Evolutionary conservation across 2,329 filamentous ascomycete species (phyloP).

Genomic region (Pyrenochaeta sp.): DNA sequence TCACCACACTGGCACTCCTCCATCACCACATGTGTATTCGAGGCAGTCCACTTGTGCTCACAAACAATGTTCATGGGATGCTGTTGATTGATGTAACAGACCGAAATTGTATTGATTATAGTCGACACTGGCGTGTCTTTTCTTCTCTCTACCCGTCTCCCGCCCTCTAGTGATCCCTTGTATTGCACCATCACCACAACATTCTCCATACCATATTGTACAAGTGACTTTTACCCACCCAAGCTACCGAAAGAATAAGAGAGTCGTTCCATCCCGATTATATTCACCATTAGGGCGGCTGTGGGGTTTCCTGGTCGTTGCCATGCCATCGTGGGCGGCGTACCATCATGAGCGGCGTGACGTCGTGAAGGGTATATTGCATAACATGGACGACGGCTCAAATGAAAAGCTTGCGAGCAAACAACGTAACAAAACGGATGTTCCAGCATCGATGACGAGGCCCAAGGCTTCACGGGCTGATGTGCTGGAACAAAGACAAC

Average conservation of each 20-base stretch:
- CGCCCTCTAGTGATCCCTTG: background rate
- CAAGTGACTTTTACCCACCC: background rate
- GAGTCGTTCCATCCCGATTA: slow-evolving; percentile 8
- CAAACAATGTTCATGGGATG: background rate
- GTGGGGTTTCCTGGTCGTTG: slow-evolving; percentile 22
- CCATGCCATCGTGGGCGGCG: slow-evolving; percentile 27
- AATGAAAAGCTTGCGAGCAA: slow-evolving; percentile 7
- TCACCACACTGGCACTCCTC: background rate
- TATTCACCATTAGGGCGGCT: slow-evolving; percentile 20
- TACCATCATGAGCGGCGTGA: slow-evolving; percentile 23
- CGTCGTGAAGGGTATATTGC: slow-evolving; percentile 37
- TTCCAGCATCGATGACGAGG: slow-evolving; percentile 24
- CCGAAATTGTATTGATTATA: slow-evolving; percentile 22
- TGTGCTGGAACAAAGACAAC: slow-evolving; percentile 16
- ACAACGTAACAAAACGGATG: slow-evolving; percentile 9
- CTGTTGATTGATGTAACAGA: slow-evolving; percentile 16
- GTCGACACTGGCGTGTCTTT: slow-evolving; percentile 13
- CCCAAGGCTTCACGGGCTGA: slow-evolving; percentile 12
- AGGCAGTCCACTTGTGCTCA: background rate
- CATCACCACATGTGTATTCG: background rate
- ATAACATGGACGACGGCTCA: slow-evolving; percentile 13
- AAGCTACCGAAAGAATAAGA: slow-evolving; percentile 2
- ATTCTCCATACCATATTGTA: background rate
- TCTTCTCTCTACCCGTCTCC: background rate
- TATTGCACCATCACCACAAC: background rate